Percentiles rank a stretch among this genome's conserved stretches.
Conservation (phyloP, 495 filamentous ascomycete genomes). For the Lepidopterella palustris region DNA sequence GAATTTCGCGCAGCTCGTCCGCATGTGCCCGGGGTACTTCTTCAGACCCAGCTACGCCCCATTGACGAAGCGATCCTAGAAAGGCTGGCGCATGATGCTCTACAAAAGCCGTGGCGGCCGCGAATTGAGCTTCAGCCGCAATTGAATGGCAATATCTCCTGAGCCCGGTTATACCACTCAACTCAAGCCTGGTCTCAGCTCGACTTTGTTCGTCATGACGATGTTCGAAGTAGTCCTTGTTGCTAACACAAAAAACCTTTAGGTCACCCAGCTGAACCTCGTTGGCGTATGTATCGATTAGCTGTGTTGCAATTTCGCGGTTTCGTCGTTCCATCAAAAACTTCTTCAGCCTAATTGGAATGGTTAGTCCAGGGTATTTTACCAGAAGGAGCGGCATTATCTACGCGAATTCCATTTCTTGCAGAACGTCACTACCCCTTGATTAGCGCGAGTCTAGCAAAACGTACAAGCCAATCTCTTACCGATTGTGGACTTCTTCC, state of each 20-base stretch:
- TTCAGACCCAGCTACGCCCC: conserved; percentile 9
- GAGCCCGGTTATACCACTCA: conserved; percentile 16
- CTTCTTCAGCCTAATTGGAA: conserved; percentile 1
- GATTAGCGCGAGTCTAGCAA: not conserved
- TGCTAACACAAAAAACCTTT: conserved; percentile 19
- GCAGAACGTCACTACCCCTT: conserved; percentile 1
- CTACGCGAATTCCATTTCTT: conserved; percentile 14
- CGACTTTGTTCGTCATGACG: conserved; percentile 15
- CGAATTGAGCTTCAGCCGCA: conserved; percentile 14
- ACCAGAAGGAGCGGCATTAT: not conserved
- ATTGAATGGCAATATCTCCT: conserved; percentile 19
- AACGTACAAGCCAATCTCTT: not conserved
- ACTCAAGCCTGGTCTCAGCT: conserved; percentile 12
- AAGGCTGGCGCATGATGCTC: conserved; percentile 19
- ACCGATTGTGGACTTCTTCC: conserved; percentile 12
- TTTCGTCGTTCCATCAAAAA: conserved; percentile 20
- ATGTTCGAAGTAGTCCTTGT: conserved; percentile 16
- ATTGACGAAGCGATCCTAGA: conserved; percentile 16
- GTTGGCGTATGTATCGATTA: conserved; percentile 9
- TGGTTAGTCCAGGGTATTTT: not conserved
- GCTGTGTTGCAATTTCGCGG: conserved; percentile 3
- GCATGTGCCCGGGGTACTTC: not conserved
- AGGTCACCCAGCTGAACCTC: conserved; percentile 12
- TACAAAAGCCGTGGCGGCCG: conserved; percentile 4
- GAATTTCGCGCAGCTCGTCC: conserved; percentile 4